phyloP scores from a whole-genome alignment of 192 early-diverging fungal genomes.

The Umbelopsis sp. region DNA sequence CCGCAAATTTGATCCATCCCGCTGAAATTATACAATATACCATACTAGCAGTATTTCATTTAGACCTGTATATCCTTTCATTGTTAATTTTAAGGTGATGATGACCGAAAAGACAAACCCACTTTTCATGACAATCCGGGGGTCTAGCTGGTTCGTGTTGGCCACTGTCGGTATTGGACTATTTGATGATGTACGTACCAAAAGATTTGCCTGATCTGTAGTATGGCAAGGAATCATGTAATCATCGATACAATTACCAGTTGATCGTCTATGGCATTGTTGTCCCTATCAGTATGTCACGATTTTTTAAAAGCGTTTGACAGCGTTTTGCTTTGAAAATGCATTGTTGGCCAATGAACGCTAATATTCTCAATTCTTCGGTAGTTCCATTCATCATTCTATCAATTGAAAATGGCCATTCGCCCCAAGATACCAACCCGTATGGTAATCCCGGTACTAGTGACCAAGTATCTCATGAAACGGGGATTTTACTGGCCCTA shows the following conservation, averaged over 20 bases:
- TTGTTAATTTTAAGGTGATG: too few species aligned
- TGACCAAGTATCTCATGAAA: conserved; percentile 25
- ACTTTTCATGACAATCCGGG: background rate
- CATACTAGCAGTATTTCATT: too few species aligned
- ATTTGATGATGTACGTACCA: conserved; percentile 17
- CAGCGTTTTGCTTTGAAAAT: too few species aligned
- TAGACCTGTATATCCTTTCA: too few species aligned
- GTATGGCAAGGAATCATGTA: too few species aligned
- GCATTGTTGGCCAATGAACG: too few species aligned
- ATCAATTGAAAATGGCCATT: background rate
- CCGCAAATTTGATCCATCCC: too few species aligned
- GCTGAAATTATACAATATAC: too few species aligned
- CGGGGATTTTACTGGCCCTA: conserved; percentile 34
- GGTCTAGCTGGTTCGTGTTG: conserved; percentile 17
- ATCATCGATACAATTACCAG: background rate
- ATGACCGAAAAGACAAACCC: background rate
- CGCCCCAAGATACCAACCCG: conserved; percentile 6
- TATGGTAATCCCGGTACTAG: background rate
- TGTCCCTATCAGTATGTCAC: conserved; percentile 17
- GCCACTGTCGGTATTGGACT: conserved; percentile 23
- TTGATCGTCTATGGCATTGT: conserved; percentile 22
- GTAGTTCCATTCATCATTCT: conserved; percentile 13
- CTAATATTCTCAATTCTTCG: background rate
- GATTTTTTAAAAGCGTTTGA: background rate
- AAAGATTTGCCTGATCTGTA: background rate